Conservation (phyloP, 768 basidiomycete genomes). For the Pholiota conissans region DNA sequence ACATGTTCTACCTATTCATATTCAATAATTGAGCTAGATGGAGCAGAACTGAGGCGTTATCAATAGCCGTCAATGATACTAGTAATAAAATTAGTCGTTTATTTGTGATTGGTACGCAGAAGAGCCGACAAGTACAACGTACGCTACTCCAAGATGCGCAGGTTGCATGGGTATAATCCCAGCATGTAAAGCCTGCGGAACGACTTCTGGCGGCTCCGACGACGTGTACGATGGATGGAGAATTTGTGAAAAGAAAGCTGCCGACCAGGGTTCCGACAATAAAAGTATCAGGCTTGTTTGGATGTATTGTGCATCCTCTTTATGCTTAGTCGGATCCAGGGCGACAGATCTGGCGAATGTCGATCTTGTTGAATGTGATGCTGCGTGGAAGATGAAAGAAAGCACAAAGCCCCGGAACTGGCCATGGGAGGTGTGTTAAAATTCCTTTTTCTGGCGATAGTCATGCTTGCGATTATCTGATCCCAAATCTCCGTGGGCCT, state of each 20-base stretch:
- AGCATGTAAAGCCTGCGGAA: neutral
- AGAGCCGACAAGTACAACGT: slow-evolving; percentile 2
- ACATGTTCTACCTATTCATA: too few relatives aligned
- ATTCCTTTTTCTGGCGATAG: slow-evolving; percentile 10
- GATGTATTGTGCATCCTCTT: neutral
- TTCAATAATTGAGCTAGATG: neutral
- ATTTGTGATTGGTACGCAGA: neutral
- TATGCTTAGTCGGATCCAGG: neutral
- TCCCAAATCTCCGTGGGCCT: slow-evolving; percentile 18
- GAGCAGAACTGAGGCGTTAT: neutral
- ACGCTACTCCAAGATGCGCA: neutral
- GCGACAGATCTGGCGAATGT: neutral
- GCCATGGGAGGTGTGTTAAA: slow-evolving; percentile 7
- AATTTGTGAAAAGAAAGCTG: neutral
- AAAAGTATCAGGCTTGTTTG: neutral
- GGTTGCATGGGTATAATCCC: neutral
- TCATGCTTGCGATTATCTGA: slow-evolving; percentile 10
- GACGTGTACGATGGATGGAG: neutral
- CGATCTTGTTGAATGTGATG: slow-evolving; percentile 1
- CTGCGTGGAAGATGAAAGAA: neutral
- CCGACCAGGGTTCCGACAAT: neutral
- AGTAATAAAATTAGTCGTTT: neutral
- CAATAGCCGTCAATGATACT: neutral
- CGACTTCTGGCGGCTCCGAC: slow-evolving; percentile 2
- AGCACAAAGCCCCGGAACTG: slow-evolving; percentile 7